phyloP scores from a whole-genome alignment of 768 basidiomycete genomes.

The Lentinula edodes region DNA sequence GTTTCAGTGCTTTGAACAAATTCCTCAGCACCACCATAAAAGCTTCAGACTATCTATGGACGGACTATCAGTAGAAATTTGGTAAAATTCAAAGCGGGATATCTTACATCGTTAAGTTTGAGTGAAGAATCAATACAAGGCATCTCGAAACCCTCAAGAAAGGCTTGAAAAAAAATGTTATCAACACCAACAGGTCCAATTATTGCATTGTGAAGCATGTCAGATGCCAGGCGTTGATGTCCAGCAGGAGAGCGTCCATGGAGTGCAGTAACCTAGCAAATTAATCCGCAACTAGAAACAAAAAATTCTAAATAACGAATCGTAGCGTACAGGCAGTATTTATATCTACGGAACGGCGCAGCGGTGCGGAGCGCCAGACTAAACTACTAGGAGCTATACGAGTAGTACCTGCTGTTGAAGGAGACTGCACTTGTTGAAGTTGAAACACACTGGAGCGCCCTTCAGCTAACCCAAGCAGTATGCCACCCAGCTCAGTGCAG shows the following conservation, averaged over 20 bases:
- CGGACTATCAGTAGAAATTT: too few relatives aligned
- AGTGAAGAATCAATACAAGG: background rate
- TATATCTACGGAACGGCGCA: too few relatives aligned
- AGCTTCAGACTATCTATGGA: background rate
- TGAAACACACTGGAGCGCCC: too few relatives aligned
- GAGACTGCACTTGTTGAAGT: too few relatives aligned
- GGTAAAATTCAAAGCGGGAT: too few relatives aligned
- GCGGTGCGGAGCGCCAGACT: too few relatives aligned
- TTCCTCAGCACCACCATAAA: background rate
- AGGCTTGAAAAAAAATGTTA: background rate
- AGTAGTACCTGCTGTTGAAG: too few relatives aligned
- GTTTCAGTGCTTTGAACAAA: background rate
- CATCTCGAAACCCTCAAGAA: background rate
- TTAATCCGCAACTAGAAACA: background rate
- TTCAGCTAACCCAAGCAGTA: too few relatives aligned
- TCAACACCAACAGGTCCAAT: background rate
- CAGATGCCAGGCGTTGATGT: background rate
- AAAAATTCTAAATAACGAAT: background rate
- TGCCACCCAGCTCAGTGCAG: too few relatives aligned
- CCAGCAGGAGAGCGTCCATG: background rate
- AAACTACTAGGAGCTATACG: too few relatives aligned
- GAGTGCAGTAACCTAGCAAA: background rate
- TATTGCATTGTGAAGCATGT: background rate
- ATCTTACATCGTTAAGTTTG: background rate
- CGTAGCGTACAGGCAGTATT: too few relatives aligned